Percentiles rank a stretch among this genome's conserved stretches.
Evolutionary conservation across 2,329 filamentous ascomycete species (phyloP).

Genomic region (Fusarium nanum): DNA sequence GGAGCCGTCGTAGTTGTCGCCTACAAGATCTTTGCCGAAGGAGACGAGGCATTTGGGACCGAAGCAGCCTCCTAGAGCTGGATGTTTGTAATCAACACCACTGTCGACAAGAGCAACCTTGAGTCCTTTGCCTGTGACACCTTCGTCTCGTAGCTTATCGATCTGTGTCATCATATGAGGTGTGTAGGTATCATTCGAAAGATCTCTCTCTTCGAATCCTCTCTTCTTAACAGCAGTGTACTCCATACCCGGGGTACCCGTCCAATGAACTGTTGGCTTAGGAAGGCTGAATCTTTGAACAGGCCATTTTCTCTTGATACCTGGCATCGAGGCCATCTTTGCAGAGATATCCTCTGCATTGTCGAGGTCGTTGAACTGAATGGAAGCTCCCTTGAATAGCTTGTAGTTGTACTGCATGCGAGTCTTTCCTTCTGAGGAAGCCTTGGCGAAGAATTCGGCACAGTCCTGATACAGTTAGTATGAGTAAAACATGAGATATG

Average conservation of each 20-base stretch:
- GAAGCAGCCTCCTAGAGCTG: slow-evolving; percentile 73
- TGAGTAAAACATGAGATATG: fast-evolving
- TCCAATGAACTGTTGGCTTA: slow-evolving; percentile 55
- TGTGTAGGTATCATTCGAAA: slow-evolving; percentile 55
- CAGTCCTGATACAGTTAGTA: slow-evolving; percentile 26
- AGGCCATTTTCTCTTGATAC: slow-evolving; percentile 63
- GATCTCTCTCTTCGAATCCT: slow-evolving; percentile 25
- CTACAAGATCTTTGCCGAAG: slow-evolving; percentile 68
- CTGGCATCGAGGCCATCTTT: slow-evolving; percentile 56
- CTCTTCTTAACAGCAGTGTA: slow-evolving; percentile 36
- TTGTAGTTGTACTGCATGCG: slow-evolving; percentile 62
- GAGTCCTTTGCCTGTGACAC: slow-evolving; percentile 62
- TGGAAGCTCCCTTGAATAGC: slow-evolving; percentile 66
- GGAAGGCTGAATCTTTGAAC: slow-evolving; percentile 60
- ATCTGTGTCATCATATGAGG: slow-evolving; percentile 69
- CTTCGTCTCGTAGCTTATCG: slow-evolving; percentile 62
- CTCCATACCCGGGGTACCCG: slow-evolving; percentile 50
- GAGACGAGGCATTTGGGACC: slow-evolving; percentile 68
- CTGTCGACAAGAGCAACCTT: slow-evolving; percentile 66
- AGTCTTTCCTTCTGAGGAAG: slow-evolving; percentile 52
- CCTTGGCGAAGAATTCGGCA: slow-evolving; percentile 32
- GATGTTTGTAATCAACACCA: slow-evolving; percentile 72
- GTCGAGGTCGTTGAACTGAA: slow-evolving; percentile 62
- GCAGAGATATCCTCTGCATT: slow-evolving; percentile 57
- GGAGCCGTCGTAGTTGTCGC: slow-evolving; percentile 61